These are phyloP conservation scores for Blastomyces percursus DNA, from an alignment of 2,329 filamentous ascomycete species.

Conservation along the genomic window DNA sequence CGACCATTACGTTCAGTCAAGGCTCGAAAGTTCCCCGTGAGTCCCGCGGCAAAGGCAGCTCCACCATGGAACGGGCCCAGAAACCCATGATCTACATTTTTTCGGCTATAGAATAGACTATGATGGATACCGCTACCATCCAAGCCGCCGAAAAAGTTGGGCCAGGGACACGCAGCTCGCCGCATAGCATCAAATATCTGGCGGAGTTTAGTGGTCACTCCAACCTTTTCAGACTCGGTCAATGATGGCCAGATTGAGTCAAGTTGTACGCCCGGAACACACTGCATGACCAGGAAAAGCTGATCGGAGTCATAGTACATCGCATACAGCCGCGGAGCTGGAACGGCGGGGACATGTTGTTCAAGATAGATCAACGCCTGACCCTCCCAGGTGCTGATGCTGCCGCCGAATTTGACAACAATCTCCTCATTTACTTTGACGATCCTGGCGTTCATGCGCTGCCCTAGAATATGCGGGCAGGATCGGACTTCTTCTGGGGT, in stretches of 20 bases:
- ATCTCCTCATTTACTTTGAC: conserved; percentile 20
- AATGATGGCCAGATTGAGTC: conserved; percentile 19
- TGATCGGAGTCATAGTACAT: conserved; percentile 20
- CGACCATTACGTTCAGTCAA: conserved; percentile 15
- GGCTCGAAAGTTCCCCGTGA: conserved; percentile 19
- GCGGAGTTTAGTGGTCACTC: conserved; percentile 19
- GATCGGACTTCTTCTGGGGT: conserved; percentile 20
- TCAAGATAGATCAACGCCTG: conserved; percentile 21
- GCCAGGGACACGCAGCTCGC: conserved; percentile 18
- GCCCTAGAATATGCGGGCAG: conserved; percentile 20
- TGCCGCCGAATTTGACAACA: conserved; percentile 20
- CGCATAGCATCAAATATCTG: conserved; percentile 17
- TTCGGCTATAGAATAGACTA: conserved; percentile 19
- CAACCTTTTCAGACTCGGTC: conserved; percentile 18
- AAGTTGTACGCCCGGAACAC: conserved; percentile 16
- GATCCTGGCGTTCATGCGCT: conserved; percentile 17
- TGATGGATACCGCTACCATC: conserved; percentile 19
- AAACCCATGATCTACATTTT: conserved; percentile 12
- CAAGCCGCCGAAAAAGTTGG: conserved; percentile 17
- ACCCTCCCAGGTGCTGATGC: conserved; percentile 8
- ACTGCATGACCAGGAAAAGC: conserved; percentile 22
- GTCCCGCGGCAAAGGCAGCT: conserved; percentile 19
- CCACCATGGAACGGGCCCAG: conserved; percentile 20
- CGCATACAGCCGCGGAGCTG: conserved; percentile 23
- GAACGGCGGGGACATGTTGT: conserved; percentile 19